Base-by-base conservation (phyloP, 139 green algal species). In the Pseudopediastrum boryanum region DNA sequence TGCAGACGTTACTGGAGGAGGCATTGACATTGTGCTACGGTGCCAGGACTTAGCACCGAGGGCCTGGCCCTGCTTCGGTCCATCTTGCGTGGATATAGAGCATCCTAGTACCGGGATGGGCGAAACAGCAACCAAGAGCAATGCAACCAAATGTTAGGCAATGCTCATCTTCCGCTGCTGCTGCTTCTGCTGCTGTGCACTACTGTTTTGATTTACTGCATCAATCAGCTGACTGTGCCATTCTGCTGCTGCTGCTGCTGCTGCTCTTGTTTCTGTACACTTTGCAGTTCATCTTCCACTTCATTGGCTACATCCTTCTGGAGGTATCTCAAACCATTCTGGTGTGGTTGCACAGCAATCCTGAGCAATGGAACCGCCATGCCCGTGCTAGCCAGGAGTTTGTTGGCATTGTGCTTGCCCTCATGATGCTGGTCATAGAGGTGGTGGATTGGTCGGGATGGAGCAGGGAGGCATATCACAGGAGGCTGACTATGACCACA, bases 321-420 rank as follows among this genome's bases (percentile, higher is more conserved):
- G 75, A 85, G 42, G 76, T 89, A 42, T 46, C 78, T 39, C 85
- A 83, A 36, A 75, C 64, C 27, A 82, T 88, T 38, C 75, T 91
- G 23, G 81, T 85, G 27, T 88, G 83, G 86, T 66, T 89, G 35
- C 62, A 71, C 63, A 43, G 43, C 25, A 69, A 78, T 59, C 38
- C 27, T 0, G 27, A 63, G 29, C 19, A 46, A 36, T 80, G 73
- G 73, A 80, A 80, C 73, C 35, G 69, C 16, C 44, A 48, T 65
- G 69, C 31, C 4, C 69, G 69, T 31, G 69, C 69, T 33, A 72
- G 58, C 73, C 76, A 87, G 67, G 85, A 90, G 83, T 75, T 85
- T 3, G 44, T 86, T 31, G 73, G 76, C 33, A n/a, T 90, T 19
- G 50, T 86, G 44, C 77, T 90, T 23, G 85, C 77, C 29, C 42